A percentile compares a stretch with the other conserved stretches of the same genome.
Conservation (phyloP, 2,329 filamentous ascomycete species). For the Colletotrichum sp. region DNA sequence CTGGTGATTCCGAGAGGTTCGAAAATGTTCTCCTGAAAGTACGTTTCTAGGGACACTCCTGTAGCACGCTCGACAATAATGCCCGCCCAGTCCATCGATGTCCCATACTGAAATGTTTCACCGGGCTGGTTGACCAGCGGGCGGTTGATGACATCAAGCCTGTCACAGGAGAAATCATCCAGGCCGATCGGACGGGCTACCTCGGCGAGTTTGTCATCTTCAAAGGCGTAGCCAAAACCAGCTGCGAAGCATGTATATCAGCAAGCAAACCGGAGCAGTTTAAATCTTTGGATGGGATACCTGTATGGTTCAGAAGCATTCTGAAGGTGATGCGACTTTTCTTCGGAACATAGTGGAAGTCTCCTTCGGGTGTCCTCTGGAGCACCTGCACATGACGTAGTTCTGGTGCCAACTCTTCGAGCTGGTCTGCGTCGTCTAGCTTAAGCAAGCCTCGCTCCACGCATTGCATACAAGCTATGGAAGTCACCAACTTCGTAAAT, state of each 20-base stretch:
- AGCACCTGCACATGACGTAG: constrained; percentile 53
- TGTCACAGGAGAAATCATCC: background rate
- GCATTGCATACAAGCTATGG: constrained; percentile 56
- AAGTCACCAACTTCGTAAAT: constrained; percentile 50
- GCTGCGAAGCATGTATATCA: constrained; percentile 20
- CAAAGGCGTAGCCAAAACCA: constrained; percentile 50
- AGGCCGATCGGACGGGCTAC: background rate
- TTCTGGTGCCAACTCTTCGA: constrained; percentile 45
- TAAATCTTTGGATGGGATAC: background rate
- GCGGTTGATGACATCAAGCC: constrained; percentile 39
- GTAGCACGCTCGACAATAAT: constrained; percentile 53
- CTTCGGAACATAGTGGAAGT: constrained; percentile 30
- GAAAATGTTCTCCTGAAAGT: constrained; percentile 48
- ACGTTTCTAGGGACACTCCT: constrained; percentile 43
- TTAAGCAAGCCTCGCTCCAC: constrained; percentile 55
- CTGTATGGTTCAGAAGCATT: constrained; percentile 57
- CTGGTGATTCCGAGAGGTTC: constrained; percentile 45
- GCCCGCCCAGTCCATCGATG: constrained; percentile 57
- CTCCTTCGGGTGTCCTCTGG: constrained; percentile 35
- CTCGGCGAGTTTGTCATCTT: constrained; percentile 25
- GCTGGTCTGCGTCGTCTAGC: constrained; percentile 47
- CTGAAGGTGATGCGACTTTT: constrained; percentile 48
- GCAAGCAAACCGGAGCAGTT: background rate
- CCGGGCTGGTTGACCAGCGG: constrained; percentile 58
- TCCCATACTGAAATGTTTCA: constrained; percentile 52